Conservation (phyloP, 2,329 filamentous ascomycete genomes). For the Fusarium graminum region DNA sequence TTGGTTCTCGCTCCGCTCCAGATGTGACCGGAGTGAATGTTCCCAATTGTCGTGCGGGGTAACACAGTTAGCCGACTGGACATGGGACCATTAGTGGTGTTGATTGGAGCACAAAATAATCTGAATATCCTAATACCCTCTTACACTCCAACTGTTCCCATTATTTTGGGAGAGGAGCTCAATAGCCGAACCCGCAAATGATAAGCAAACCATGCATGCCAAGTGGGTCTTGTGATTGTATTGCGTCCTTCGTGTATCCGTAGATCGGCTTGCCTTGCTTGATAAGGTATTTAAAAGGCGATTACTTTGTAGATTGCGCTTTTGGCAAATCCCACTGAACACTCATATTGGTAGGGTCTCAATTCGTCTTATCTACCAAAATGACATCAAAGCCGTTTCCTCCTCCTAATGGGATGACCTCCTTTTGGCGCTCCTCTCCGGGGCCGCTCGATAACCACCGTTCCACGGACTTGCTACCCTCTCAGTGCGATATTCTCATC, state of each 20-base stretch:
- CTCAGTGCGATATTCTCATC: slow-evolving; percentile 59
- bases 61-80: too few relatives aligned
- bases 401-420: slow-evolving; percentile 17
- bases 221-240: neutral
- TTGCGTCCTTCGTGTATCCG: neutral
- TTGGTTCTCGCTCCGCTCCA: too few relatives aligned
- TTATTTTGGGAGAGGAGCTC: neutral
- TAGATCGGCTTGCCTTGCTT: neutral
- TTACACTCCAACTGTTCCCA: neutral
- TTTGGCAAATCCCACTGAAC: neutral
- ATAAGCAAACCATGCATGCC: neutral
- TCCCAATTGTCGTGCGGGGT: too few relatives aligned
- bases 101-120: too few relatives aligned
- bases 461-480: slow-evolving; percentile 48
- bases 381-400: slow-evolving; percentile 2
- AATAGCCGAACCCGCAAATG: neutral
- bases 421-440: slow-evolving; percentile 26
- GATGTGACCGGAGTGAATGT: too few relatives aligned
- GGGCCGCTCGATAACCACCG: slow-evolving; percentile 16
- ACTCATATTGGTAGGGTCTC: neutral
- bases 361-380: neutral
- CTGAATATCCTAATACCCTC: too few relatives aligned
- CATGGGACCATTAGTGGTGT: too few relatives aligned
- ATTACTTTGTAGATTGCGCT: neutral
- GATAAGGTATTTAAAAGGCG: neutral